Evolutionary conservation across 1,284 basidiomycete genomes (phyloP).

Genomic region (Abortiporus biennis): DNA sequence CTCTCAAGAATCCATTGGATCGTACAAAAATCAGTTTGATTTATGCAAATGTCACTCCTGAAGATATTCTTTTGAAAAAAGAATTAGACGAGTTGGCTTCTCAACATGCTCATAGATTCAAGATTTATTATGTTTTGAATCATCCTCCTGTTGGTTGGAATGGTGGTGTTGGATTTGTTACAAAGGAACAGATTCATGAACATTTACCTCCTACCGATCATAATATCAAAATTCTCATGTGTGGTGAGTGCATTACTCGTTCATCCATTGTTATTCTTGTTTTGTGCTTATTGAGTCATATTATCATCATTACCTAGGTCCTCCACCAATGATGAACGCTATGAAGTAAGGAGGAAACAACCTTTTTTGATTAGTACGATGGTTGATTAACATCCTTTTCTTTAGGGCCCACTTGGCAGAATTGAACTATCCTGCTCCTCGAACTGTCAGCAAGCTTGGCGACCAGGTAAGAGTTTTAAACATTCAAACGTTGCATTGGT

Average conservation of each 20-base stretch:
- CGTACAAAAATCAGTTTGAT: constrained; percentile 80
- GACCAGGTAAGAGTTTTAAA: constrained; percentile 86
- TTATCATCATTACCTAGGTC: constrained; percentile 42
- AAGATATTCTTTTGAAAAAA: constrained; percentile 83
- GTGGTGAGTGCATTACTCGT: too few species aligned
- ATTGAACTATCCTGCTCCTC: constrained; percentile 82
- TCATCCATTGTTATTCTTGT: background rate
- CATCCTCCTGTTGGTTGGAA: constrained; percentile 85
- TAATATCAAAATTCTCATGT: constrained; percentile 82
- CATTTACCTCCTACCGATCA: constrained; percentile 57
- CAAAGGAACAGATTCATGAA: constrained; percentile 87
- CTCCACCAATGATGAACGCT: constrained; percentile 93
- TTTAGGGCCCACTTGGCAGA: constrained; percentile 86
- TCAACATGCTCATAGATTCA: constrained; percentile 68
- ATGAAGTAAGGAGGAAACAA: constrained; percentile 98
- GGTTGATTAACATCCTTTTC: too few species aligned
- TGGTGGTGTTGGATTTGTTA: constrained; percentile 88
- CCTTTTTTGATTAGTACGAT: too few species aligned
- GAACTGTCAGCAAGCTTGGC: constrained; percentile 88
- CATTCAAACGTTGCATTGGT: too few species aligned
- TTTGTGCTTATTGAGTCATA: constrained; percentile 4
- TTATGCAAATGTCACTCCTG: constrained; percentile 92
- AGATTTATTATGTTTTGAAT: constrained; percentile 89
- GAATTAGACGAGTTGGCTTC: constrained; percentile 80
- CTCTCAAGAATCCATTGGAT: constrained; percentile 83